Evolutionary conservation across 108 stramenopile genomes (phyloP), one percentile per base, ranked within the genome.

Genomic region (Conticribra guillardii): DNA sequence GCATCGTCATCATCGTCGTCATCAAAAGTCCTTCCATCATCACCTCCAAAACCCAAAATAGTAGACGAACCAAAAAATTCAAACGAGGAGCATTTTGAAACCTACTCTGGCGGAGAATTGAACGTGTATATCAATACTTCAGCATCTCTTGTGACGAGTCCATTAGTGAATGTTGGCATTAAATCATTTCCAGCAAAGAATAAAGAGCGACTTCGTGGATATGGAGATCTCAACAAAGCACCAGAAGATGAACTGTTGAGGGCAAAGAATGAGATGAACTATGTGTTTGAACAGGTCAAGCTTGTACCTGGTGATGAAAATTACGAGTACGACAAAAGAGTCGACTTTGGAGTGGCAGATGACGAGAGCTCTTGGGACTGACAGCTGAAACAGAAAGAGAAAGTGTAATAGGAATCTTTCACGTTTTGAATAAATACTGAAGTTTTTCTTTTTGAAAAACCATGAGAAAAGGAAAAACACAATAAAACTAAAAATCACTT

Each of bases 351-450:
- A 28, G 71, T 33, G 21, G 50, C 64, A 52, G 69, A 71, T n/a
- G 84, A 85, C 70, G 84, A 80, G 16, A 76, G 73, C 62, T 67
- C 50, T 21, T 84, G 84, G 84, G 84, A 84, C 57, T 80, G 67
- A 64, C 3, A 52, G 50, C 5, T 51, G 8, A 9, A n/a, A 15
- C 4, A 11, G 37, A 41, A 41, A 9, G 5, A 9, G 37, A 41
- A 5, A 41, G 37, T 41, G 11, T 41, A 11, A 41, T 41, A 11
- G 8, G 37, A 41, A 9, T 41, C 11, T 11, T 9, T 5, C 11
- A 11, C 11, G 5, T 41, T 9, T 9, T 41, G 5, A 41, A 9
- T 41, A 11, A 41, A 5, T 41, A 41, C 11, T 11, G 11, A 9
- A 11, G 11, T 41, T 41, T 41, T 41, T 11, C 37, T 5, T 41